phyloP scores from a whole-genome alignment of 805 yeast species.

The Barnettozyma salicaria region DNA sequence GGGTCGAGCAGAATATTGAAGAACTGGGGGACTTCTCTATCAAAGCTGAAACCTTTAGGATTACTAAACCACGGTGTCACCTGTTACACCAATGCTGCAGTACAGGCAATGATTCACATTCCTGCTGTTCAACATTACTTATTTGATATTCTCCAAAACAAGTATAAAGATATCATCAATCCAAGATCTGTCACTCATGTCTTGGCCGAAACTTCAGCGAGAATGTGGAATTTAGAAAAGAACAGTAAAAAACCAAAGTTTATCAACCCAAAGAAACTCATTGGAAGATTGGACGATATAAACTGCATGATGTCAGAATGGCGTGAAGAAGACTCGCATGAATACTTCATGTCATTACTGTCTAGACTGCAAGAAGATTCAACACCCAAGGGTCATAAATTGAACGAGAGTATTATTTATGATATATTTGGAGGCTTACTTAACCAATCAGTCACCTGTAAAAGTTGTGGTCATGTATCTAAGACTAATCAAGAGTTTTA shows the following conservation, averaged over 20 bases:
- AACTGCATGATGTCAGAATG: conserved; percentile 96
- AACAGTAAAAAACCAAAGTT: conserved; percentile 33
- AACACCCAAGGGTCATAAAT: conserved; percentile 83
- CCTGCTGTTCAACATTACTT: conserved; percentile 88
- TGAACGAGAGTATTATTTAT: conserved; percentile 75
- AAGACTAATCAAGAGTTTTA: conserved; percentile 90
- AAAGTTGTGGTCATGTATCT: conserved; percentile 73
- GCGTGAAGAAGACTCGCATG: conserved; percentile 98
- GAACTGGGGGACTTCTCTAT: conserved; percentile 57
- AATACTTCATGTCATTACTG: conserved; percentile 88
- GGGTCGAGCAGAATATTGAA: conserved; percentile 54
- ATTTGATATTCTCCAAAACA: conserved; percentile 52
- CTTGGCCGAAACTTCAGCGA: conserved; percentile 60
- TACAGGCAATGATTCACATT: conserved; percentile 83
- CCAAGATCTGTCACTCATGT: conserved; percentile 57
- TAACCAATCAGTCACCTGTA: conserved; percentile 80
- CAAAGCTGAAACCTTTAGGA: conserved; percentile 53
- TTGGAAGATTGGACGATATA: conserved; percentile 68
- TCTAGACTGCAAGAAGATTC: conserved; percentile 86
- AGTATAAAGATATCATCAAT: conserved; percentile 40
- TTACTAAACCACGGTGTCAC: conserved; percentile 89
- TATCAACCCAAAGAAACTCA: conserved; percentile 71
- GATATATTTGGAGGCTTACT: conserved; percentile 92
- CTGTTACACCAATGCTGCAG: conserved; percentile 93
- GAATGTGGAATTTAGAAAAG: conserved; percentile 61